A percentile compares a stretch with the other conserved stretches of the same genome.
These are phyloP conservation scores for Aegle marmelos DNA, from an alignment of 345 rosid genomes.

Conservation along the genomic window DNA sequence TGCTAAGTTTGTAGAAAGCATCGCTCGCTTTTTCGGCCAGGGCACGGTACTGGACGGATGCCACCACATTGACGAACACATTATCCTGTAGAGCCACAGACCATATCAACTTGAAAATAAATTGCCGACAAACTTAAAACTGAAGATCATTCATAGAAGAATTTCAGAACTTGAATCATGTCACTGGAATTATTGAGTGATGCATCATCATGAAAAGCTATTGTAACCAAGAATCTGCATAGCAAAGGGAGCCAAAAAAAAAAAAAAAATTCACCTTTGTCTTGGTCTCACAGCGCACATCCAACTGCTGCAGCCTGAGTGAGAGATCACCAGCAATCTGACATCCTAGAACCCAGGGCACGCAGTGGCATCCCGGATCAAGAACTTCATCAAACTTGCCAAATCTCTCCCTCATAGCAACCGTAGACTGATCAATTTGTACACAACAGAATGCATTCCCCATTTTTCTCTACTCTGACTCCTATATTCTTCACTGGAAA, in stretches of 20 bases:
- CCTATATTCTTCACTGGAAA: background rate
- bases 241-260: background rate
- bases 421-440: conserved; percentile 56
- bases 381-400: conserved; percentile 59
- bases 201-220: background rate
- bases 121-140: too few relatives aligned
- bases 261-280: conserved; percentile 20
- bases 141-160: background rate
- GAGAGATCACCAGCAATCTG: conserved; percentile 52
- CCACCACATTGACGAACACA: conserved; percentile 58
- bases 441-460: conserved; percentile 41
- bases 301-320: conserved; percentile 29
- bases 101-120: background rate
- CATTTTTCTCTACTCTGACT: background rate
- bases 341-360: conserved; percentile 59
- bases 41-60: conserved; percentile 52
- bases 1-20: conserved; percentile 56
- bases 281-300: conserved; percentile 42
- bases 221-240: background rate
- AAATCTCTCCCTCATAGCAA: conserved; percentile 53
- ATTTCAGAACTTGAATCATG: background rate
- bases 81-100: conserved; percentile 32
- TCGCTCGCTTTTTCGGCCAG: conserved; percentile 44
- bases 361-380: conserved; percentile 61
- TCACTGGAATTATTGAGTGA: background rate